phyloP scores from a whole-genome alignment of 345 rosid species.

The Rhodomyrtus tomentosa region DNA sequence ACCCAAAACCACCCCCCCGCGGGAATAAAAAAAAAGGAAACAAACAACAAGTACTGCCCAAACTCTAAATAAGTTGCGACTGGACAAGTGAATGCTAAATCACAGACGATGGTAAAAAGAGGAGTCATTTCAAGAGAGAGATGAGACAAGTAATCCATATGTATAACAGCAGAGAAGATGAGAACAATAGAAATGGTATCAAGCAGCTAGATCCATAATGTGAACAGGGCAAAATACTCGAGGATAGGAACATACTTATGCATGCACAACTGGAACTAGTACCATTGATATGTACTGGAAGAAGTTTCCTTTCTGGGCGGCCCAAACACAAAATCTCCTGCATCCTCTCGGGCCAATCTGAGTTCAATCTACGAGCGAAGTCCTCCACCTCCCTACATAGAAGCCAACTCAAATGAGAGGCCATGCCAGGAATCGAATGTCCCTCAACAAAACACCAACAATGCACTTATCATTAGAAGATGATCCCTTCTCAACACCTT shows the following conservation, averaged over 20 bases:
- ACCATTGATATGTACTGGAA: conserved; percentile 39
- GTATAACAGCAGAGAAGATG: background rate
- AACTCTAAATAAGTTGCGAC: background rate
- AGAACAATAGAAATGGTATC: background rate
- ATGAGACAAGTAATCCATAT: background rate
- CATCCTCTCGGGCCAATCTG: conserved; percentile 75
- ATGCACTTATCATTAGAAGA: background rate
- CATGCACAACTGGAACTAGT: conserved; percentile 37
- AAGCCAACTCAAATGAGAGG: background rate
- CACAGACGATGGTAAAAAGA: background rate
- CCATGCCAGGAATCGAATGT: background rate
- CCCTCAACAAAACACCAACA: background rate
- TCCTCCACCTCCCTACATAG: conserved; percentile 73
- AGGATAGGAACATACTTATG: conserved; percentile 27
- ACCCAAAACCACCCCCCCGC: background rate
- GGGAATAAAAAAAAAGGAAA: too few relatives aligned
- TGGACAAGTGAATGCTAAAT: background rate
- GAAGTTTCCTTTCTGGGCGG: conserved; percentile 41
- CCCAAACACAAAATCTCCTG: conserved; percentile 51
- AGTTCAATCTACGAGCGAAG: conserved; percentile 79
- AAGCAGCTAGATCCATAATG: background rate
- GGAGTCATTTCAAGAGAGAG: background rate
- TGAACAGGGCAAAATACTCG: background rate
- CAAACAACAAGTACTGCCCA: background rate
- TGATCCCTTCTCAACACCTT: background rate